Evolutionary conservation across 208 protist species (phyloP).

Genomic region (Crithidia sp.): DNA sequence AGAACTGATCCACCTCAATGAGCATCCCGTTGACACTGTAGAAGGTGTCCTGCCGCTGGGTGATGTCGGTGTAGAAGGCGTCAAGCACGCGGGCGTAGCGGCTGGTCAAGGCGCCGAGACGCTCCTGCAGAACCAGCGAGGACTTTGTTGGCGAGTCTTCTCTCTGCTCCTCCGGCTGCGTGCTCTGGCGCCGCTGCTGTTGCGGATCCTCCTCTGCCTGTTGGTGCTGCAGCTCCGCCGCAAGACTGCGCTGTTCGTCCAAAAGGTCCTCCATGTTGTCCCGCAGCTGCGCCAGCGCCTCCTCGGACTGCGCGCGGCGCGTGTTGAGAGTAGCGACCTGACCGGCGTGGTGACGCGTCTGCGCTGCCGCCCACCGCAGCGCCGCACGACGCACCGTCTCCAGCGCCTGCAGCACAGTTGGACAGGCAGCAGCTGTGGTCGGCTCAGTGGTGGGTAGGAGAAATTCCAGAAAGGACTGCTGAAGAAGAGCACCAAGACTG

Average conservation of each 20-base stretch:
- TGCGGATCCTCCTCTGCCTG: neutral
- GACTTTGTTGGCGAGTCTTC: neutral
- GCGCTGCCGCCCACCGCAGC: constrained; percentile 1
- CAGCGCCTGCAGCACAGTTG: constrained; percentile 16
- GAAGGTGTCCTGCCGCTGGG: constrained; percentile 36
- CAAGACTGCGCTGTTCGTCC: constrained; percentile 30
- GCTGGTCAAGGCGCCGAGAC: constrained; percentile 23
- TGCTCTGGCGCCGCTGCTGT: too few species aligned
- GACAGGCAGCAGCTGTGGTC: too few species aligned
- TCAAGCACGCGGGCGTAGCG: constrained; percentile 44
- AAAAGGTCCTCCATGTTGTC: constrained; percentile 33
- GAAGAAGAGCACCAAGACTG: neutral
- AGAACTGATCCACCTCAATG: constrained; percentile 44
- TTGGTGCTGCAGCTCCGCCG: constrained; percentile 15
- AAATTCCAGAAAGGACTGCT: neutral
- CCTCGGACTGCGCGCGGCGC: constrained; percentile 14
- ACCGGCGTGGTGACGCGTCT: constrained; percentile 1
- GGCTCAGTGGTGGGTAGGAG: too few species aligned
- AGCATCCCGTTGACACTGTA: constrained; percentile 41
- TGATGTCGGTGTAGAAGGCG: constrained; percentile 34
- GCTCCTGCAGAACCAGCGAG: constrained; percentile 8
- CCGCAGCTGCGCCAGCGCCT: constrained; percentile 23
- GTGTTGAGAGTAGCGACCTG: constrained; percentile 17
- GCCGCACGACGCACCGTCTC: constrained; percentile 36
- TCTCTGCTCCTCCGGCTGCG: too few species aligned